A percentile compares a stretch with the other conserved stretches of the same genome.
Evolutionary conservation across 306 rosid genomes (phyloP).

Genomic region (Pachyrhizus erosus): DNA sequence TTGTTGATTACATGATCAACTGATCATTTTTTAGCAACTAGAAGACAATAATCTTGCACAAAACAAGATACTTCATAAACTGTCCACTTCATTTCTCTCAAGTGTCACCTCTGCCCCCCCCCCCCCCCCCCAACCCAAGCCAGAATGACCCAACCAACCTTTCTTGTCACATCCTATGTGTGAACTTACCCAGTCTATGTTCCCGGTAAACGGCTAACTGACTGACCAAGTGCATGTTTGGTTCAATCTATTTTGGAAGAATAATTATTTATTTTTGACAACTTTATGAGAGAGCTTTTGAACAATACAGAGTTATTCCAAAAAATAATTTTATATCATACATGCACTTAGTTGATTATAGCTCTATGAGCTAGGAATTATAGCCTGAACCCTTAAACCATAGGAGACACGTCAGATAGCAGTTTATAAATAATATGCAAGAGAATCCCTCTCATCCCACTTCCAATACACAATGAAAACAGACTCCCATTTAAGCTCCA

Average conservation of each 20-base stretch:
- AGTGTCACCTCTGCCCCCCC: background rate
- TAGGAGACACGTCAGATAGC: background rate
- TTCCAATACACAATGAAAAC: background rate
- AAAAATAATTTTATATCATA: background rate
- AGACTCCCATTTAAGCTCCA: background rate
- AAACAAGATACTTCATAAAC: background rate
- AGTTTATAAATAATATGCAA: background rate
- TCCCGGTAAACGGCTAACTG: background rate
- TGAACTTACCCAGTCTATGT: background rate
- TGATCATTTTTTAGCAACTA: conserved; percentile 1
- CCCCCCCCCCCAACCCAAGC: background rate
- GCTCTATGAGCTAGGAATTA: background rate
- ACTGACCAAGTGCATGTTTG: background rate
- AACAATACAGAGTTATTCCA: background rate
- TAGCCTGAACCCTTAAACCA: background rate
- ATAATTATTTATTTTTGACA: background rate
- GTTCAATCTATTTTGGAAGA: background rate
- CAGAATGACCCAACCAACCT: background rate
- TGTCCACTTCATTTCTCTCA: conserved; percentile 15
- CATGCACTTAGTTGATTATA: background rate
- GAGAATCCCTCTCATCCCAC: background rate
- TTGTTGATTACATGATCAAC: background rate
- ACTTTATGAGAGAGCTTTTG: background rate
- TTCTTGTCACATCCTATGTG: background rate
- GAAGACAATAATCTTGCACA: background rate